Conservation (phyloP, 352 stramenopile species). For the Phytophthora idaei region DNA sequence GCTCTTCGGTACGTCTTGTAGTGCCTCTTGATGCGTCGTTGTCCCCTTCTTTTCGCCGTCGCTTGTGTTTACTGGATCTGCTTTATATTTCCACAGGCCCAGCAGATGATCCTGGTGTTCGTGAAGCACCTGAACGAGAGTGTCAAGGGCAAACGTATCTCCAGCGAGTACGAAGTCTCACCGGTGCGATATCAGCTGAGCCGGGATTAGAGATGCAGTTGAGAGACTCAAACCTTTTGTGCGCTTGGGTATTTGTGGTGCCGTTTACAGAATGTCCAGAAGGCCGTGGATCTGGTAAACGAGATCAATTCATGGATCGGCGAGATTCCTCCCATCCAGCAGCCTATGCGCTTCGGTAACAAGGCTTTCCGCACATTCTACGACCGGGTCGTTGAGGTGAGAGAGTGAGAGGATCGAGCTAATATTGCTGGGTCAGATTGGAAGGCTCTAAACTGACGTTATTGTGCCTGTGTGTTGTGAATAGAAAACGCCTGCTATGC, state of each 20-base stretch:
- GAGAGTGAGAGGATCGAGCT: slow-evolving; percentile 2
- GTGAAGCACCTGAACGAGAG: slow-evolving; percentile 86
- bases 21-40: neutral
- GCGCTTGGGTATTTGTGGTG: slow-evolving; percentile 1
- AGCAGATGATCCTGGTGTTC: slow-evolving; percentile 84
- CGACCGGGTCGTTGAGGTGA: slow-evolving; percentile 78
- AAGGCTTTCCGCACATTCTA: slow-evolving; percentile 93
- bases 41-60: neutral
- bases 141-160: slow-evolving; percentile 66
- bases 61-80: neutral
- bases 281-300: slow-evolving; percentile 60
- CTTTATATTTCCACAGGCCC: slow-evolving; percentile 44
- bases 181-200: slow-evolving; percentile 40
- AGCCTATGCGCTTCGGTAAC: slow-evolving; percentile 96
- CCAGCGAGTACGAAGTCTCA: slow-evolving; percentile 69
- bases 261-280: slow-evolving; percentile 67
- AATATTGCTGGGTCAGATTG: neutral
- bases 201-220: neutral
- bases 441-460: neutral
- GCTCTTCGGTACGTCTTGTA: slow-evolving; percentile 52
- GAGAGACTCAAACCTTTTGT: neutral
- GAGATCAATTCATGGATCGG: slow-evolving; percentile 89
- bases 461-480: slow-evolving; percentile 11
- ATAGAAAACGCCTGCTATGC: slow-evolving; percentile 58
- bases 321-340: slow-evolving; percentile 91